Evolutionary conservation across 2,329 filamentous ascomycete species (phyloP), one percentile per base, ranked within the genome.

Genomic region (Grosmannia clavigera): DNA sequence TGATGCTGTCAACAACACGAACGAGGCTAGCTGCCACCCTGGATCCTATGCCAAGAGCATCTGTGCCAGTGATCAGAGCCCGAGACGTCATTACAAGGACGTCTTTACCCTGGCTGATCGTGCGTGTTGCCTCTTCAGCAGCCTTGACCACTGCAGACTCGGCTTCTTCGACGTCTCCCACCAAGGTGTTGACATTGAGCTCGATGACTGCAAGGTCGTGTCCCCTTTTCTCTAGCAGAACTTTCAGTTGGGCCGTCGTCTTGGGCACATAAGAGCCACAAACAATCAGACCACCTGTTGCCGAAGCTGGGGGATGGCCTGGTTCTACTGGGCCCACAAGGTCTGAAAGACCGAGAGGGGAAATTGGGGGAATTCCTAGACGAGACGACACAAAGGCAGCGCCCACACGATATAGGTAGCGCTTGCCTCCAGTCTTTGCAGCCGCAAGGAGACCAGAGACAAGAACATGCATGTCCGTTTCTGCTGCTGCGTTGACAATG

Each of bases 31-130:
- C 75, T 1, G 74, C 68, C 33, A 77, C 78, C 61, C 83, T 78
- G 0, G 67, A 67, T 0, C 78, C 78, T 0, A 70, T 51, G 5
- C 56, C 57, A 12, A 59, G 52, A 3, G 51, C 51, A 27, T 54
- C 51, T n/a, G 22, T 35, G 12, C 48, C 74, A 19, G 51, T 53
- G 27, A 84, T 72, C 0, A 84, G 69, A 43, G 76, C 74, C 0
- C 81, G 73, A 46, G 78, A 81, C 0, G 82, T 84, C 81, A 84
- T 84, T 40, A 84, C 70, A 0, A 84, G 70, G 0, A 82, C 79
- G 57, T 84, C 81, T 46, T 75, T 53, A 3, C 51, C 51, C 71
- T 0, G 79, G 79, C 2, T 70, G 64, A 2, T 66, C 64, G 7
- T 83, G 72, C 16, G 12, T 2, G 51, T 33, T n/a, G 51, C 51